These are phyloP conservation scores for Fusarium nodosum DNA, from an alignment of 2,329 filamentous ascomycete species.

Conservation along the genomic window DNA sequence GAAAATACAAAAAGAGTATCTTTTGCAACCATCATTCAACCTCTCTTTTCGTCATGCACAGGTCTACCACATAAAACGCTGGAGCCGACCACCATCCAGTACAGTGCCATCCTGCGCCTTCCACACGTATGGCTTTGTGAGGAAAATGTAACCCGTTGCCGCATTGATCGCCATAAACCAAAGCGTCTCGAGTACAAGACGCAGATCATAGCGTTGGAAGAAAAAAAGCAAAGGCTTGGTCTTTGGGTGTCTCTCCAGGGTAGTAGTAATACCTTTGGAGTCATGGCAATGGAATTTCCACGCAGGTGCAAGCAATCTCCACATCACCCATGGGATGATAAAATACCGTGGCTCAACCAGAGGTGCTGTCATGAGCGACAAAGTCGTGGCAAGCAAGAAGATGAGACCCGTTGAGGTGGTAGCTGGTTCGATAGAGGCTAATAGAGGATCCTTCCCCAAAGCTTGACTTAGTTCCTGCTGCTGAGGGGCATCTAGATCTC, in stretches of 20 bases:
- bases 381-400: constrained; percentile 75
- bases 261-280: background rate
- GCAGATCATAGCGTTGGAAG: constrained; percentile 57
- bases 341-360: constrained; percentile 97
- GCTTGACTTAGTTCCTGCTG: constrained; percentile 27
- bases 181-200: constrained; percentile 70
- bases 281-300: constrained; percentile 52
- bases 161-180: constrained; percentile 78
- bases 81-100: constrained; percentile 69
- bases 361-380: constrained; percentile 88
- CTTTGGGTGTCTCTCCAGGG: constrained; percentile 10
- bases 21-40: constrained; percentile 15
- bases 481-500: constrained; percentile 9
- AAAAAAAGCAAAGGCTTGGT: constrained; percentile 11
- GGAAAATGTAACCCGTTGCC: constrained; percentile 78
- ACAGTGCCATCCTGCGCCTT: constrained; percentile 63
- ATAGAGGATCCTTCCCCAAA: constrained; percentile 48
- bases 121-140: constrained; percentile 78
- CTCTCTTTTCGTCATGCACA: background rate
- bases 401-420: constrained; percentile 67
- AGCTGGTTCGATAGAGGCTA: constrained; percentile 52
- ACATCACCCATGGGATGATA: constrained; percentile 94
- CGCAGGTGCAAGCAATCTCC: constrained; percentile 82
- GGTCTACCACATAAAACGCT: constrained; percentile 84
- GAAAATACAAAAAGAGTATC: constrained; percentile 43